phyloP scores from a whole-genome alignment of 495 filamentous ascomycete species.

The Alectoria sarmentosa region DNA sequence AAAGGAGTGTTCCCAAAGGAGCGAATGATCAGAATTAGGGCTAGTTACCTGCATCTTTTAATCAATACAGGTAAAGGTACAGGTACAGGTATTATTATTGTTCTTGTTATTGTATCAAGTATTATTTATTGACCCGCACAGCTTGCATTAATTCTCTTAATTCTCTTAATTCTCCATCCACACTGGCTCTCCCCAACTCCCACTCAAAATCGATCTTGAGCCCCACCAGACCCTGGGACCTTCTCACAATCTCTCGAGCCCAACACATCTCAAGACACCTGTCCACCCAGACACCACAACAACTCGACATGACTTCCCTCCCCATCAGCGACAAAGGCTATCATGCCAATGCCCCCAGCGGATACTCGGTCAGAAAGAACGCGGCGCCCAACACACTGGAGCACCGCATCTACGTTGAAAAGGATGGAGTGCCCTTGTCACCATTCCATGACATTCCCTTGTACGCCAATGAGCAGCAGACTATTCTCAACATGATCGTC shows the following conservation, averaged over 20 bases:
- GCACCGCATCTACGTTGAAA: conserved; percentile 95
- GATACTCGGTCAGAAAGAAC: conserved; percentile 73
- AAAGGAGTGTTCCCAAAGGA: neutral
- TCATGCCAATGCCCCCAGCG: conserved; percentile 47
- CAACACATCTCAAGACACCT: conserved; percentile 52
- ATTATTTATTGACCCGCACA: too few relatives aligned
- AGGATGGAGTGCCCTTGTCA: conserved; percentile 88
- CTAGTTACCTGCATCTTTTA: neutral
- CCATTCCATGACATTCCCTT: conserved; percentile 99
- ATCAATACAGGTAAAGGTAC: too few relatives aligned
- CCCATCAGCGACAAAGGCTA: conserved; percentile 31
- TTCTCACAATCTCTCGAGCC: conserved; percentile 39
- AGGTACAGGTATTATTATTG: too few relatives aligned
- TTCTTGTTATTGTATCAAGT: too few relatives aligned
- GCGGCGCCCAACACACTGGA: conserved; percentile 88
- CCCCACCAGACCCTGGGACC: conserved; percentile 23
- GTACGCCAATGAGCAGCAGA: conserved; percentile 90
- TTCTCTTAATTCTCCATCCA: too few relatives aligned
- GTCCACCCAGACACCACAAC: conserved; percentile 29
- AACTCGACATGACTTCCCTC: conserved; percentile 34
- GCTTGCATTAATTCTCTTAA: too few relatives aligned
- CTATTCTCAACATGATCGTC: conserved; percentile 96
- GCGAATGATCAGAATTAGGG: neutral
- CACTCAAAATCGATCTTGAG: conserved; percentile 10
- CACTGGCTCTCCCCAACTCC: conserved; percentile 26